phyloP scores from a whole-genome alignment of 78 protist genomes.

The Pelomyxa schiedti region DNA sequence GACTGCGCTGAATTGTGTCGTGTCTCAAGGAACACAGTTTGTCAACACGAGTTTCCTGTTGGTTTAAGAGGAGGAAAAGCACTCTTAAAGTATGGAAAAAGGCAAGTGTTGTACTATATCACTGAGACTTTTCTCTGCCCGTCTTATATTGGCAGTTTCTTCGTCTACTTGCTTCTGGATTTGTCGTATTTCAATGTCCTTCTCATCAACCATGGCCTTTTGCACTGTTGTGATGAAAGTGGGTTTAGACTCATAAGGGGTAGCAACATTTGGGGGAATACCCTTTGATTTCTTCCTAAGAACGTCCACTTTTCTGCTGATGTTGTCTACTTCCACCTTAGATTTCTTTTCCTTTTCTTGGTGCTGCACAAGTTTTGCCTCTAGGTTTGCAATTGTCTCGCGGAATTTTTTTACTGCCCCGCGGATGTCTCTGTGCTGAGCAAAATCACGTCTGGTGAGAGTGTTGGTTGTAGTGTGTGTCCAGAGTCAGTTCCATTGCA shows the following conservation, averaged over 20 bases:
- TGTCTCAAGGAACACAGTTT: not conserved
- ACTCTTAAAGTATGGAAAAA: no score
- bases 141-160: not conserved
- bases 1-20: not conserved
- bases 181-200: not conserved
- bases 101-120: no score
- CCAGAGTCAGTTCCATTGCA: not conserved
- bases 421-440: not conserved
- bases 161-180: not conserved
- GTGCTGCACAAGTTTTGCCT: not conserved
- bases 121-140: no score
- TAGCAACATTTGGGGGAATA: slow-evolving; percentile 1
- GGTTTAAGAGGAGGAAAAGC: no score
- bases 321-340: not conserved
- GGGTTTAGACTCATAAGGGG: no score
- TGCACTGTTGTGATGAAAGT: not conserved
- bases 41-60: no score
- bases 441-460: not conserved
- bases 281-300: not conserved
- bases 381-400: not conserved
- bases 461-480: not conserved
- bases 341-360: not conserved
- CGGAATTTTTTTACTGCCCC: not conserved
- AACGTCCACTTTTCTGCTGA: not conserved
- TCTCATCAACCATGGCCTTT: not conserved